A percentile compares a stretch with the other conserved stretches of the same genome.
Evolutionary conservation across 768 basidiomycete species (phyloP).

Genomic region (Leccinellum rugosiceps): DNA sequence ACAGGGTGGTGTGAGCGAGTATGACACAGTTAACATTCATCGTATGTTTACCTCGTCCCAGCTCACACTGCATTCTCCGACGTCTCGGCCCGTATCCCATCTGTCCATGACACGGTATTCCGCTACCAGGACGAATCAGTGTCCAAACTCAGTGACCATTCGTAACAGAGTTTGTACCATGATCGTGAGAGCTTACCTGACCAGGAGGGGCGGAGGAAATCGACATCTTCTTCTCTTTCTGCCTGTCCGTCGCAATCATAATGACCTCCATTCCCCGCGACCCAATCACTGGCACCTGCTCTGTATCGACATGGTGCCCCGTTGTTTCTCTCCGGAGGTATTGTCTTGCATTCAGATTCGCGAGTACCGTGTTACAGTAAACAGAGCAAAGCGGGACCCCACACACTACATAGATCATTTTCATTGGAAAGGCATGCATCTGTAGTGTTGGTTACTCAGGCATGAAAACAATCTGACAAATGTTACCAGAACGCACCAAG

Average conservation of each 20-base stretch:
- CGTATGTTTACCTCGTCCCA: background rate
- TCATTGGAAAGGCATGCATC: background rate
- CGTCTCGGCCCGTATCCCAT: background rate
- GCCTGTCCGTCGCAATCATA: background rate
- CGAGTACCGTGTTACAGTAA: constrained; percentile 18
- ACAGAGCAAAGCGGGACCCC: constrained; percentile 4
- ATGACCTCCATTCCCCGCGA: background rate
- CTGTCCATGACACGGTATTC: background rate
- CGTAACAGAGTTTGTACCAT: background rate
- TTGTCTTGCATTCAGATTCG: constrained; percentile 10
- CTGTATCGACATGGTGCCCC: background rate
- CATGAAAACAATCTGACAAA: background rate
- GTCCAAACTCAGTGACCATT: background rate
- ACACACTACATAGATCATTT: background rate
- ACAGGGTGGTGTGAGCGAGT: background rate
- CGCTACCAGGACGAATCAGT: background rate
- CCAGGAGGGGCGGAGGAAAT: background rate
- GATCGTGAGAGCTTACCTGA: background rate
- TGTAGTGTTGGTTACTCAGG: background rate
- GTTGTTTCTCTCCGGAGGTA: constrained; percentile 2
- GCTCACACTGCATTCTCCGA: background rate
- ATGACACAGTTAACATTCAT: background rate
- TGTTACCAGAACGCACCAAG: constrained; percentile 3
- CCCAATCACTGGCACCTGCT: background rate
- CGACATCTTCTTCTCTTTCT: background rate